Base-by-base conservation (phyloP, 768 basidiomycete genomes). In the Xerocomellus chrysenteron region DNA sequence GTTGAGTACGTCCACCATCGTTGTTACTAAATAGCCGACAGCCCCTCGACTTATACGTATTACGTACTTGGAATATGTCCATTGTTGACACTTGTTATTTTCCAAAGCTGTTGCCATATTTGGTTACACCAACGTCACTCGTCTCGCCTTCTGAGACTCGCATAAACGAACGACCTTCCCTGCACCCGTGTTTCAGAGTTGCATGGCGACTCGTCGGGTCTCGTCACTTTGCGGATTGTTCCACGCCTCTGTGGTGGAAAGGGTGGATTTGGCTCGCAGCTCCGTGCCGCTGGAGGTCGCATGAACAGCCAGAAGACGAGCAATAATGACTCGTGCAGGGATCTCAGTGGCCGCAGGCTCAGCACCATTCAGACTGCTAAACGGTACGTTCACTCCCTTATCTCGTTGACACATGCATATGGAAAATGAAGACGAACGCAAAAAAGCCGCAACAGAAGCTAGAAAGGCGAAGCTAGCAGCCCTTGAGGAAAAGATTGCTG, bases 321-420 rank as follows among this genome's bases (percentile, higher is more conserved):
- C 72, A 95, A 94, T 72, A 94, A 94, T 59, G 95, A 98, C 69
- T 92, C 91, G 9, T 97, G 94, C 70, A 77, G 97, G 47, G 97
- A 98, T 68, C 79, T 99, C 37, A 94, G 82, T 56, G 96, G 96
- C 2, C 77, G 96, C 48, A 78, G 94, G 59, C 76, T 99, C 26
- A 92, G 91, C 65, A 97, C 96, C 0, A 85, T 99, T 67, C 97
- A 98, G 73, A 94, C 98, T 65, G 97, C 96, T 1, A 92, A 97
- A 73, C 89, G 87, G 94, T 94, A 63, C 47, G 84, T 75, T 24
- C 3, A n/a, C 6, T 14, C 49, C 47, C 9, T 41, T 14, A 5
- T 35, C 33, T 42, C 45, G 1, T 48, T 40, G 47, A 52, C 16
- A 17, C 13, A n/a, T 16, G 10, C 10, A 94, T 68, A 81, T 98